Conservation (phyloP, 1,284 basidiomycete genomes). For the Anthracocystis panici-leucophaei region DNA sequence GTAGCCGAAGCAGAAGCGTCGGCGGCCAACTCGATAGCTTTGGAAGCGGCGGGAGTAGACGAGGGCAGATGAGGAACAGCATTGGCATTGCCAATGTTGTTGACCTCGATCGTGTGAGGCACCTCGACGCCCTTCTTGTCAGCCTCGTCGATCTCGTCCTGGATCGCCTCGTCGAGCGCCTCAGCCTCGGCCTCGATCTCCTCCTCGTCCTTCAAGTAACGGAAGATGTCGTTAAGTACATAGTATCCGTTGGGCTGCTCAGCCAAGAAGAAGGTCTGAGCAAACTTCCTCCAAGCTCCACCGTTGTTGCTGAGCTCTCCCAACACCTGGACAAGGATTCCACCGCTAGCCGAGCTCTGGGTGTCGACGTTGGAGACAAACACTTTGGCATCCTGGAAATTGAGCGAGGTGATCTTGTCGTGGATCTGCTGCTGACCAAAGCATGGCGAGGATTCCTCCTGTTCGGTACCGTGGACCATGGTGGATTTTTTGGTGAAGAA, state of each 20-base stretch:
- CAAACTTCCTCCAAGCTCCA: slow-evolving; percentile 93
- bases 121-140: slow-evolving; percentile 47
- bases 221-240: slow-evolving; percentile 99
- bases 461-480: slow-evolving; percentile 83
- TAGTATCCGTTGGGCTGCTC: slow-evolving; percentile 99
- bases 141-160: slow-evolving; percentile 49
- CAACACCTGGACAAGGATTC: slow-evolving; percentile 98
- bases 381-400: slow-evolving; percentile 96
- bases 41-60: slow-evolving; percentile 24
- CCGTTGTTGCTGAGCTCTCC: slow-evolving; percentile 93
- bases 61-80: slow-evolving; percentile 54
- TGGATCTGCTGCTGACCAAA: slow-evolving; percentile 99
- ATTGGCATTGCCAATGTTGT: slow-evolving; percentile 55
- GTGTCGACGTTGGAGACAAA: slow-evolving; percentile 77
- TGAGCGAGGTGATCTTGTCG: slow-evolving; percentile 91
- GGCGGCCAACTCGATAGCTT: slow-evolving; percentile 46
- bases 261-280: slow-evolving; percentile 99
- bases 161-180: slow-evolving; percentile 46
- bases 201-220: slow-evolving; percentile 95
- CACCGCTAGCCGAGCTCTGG: slow-evolving; percentile 86
- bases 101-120: slow-evolving; percentile 48
- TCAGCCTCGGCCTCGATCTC: slow-evolving; percentile 73
- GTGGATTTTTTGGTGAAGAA: slow-evolving; percentile 99
- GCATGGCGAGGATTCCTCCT: slow-evolving; percentile 80
- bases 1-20: slow-evolving; percentile 12